Evolutionary conservation across 1,284 basidiomycete species (phyloP).

Genomic region (Polyporus tsugae): DNA sequence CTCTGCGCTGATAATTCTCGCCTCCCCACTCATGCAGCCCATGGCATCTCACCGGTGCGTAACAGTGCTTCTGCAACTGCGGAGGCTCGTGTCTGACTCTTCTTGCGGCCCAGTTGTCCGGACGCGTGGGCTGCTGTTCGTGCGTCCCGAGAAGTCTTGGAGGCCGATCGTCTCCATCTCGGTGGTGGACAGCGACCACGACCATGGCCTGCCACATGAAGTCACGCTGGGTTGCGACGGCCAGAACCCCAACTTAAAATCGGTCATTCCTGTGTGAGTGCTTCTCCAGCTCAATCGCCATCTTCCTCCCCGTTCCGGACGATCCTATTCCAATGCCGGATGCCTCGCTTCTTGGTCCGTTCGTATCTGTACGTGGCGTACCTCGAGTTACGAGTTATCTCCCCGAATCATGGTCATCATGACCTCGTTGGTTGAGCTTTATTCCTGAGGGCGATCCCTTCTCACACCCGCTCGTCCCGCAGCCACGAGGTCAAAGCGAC

Average conservation of each 20-base stretch:
- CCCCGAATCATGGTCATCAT: neutral
- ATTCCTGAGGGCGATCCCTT: neutral
- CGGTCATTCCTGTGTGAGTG: slow-evolving; percentile 60
- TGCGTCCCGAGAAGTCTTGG: slow-evolving; percentile 56
- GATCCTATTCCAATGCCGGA: neutral
- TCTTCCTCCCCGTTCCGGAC: neutral
- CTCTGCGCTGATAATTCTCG: neutral
- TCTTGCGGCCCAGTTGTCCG: slow-evolving; percentile 39
- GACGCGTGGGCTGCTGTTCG: slow-evolving; percentile 42
- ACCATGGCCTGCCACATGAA: slow-evolving; percentile 49
- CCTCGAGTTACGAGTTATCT: neutral
- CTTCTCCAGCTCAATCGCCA: neutral
- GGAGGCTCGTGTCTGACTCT: slow-evolving; percentile 4
- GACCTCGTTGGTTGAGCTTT: neutral
- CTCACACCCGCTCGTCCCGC: neutral
- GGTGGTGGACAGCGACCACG: slow-evolving; percentile 56
- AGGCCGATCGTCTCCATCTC: slow-evolving; percentile 63
- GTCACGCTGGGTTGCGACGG: slow-evolving; percentile 68
- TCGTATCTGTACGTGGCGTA: neutral
- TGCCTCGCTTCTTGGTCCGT: neutral
- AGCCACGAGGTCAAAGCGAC: slow-evolving; percentile 50
- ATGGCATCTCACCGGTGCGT: slow-evolving; percentile 32
- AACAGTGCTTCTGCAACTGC: neutral
- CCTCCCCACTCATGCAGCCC: slow-evolving; percentile 14
- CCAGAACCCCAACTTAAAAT: slow-evolving; percentile 71